Conservation (phyloP, 345 rosid species). For the Brassica rapa region DNA sequence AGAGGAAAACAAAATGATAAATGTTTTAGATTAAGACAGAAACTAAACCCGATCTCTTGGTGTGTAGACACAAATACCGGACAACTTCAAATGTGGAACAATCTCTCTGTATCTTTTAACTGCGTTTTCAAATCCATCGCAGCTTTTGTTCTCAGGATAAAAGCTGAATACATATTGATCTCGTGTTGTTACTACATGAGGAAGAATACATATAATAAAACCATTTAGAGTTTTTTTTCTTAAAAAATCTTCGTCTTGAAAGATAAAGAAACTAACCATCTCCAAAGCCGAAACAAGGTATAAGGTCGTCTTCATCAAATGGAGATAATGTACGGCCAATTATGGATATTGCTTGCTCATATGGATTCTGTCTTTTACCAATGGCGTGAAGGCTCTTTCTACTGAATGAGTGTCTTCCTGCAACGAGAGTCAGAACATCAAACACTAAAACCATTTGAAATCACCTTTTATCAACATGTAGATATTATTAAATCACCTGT, state of each 20-base stretch:
- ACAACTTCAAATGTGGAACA: conserved; percentile 67
- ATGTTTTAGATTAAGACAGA: conserved; percentile 12
- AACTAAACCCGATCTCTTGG: neutral
- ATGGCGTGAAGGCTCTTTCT: conserved; percentile 81
- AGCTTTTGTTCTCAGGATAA: conserved; percentile 60
- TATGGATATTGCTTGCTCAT: conserved; percentile 92
- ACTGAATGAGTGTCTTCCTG: conserved; percentile 77
- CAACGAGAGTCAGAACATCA: conserved; percentile 8
- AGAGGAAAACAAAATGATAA: neutral
- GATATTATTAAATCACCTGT: conserved; percentile 63
- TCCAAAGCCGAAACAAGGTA: conserved; percentile 98
- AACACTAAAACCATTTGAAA: neutral
- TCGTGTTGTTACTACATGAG: conserved; percentile 69
- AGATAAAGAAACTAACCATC: conserved; percentile 61
- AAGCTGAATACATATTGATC: conserved; percentile 80
- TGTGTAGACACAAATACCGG: conserved; percentile 50
- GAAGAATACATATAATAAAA: conserved; percentile 13
- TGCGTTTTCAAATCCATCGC: conserved; percentile 76
- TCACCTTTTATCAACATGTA: neutral
- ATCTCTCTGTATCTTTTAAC: conserved; percentile 77
- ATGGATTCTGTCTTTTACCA: conserved; percentile 69
- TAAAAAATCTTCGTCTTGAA: neutral
- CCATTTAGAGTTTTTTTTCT: conserved; percentile 5
- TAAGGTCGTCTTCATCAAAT: conserved; percentile 90
- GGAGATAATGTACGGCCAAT: conserved; percentile 84